phyloP scores from a whole-genome alignment of 192 early-diverging fungal genomes.

The Kappamyces sp. region DNA sequence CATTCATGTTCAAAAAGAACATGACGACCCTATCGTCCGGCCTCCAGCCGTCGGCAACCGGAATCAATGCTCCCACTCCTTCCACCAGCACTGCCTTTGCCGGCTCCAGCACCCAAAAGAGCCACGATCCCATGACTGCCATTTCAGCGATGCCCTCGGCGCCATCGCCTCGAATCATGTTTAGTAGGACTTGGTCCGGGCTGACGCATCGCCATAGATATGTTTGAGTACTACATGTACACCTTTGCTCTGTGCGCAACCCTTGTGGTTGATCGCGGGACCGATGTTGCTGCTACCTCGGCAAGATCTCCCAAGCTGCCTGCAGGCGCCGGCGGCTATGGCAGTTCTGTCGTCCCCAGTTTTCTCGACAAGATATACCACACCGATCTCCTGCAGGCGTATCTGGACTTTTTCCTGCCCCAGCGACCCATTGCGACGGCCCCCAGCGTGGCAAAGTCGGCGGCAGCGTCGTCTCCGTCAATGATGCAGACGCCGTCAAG shows the following conservation, averaged over 20 bases:
- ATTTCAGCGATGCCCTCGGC: too few relatives aligned
- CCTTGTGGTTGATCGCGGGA: not conserved
- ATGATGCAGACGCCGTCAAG: not conserved
- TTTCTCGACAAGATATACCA: not conserved
- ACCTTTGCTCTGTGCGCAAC: conserved; percentile 1
- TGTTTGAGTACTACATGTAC: conserved; percentile 4
- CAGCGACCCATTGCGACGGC: not conserved
- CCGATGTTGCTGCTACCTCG: not conserved
- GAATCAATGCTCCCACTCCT: too few relatives aligned
- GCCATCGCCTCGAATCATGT: too few relatives aligned
- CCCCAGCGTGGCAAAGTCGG: not conserved
- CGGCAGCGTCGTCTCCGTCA: not conserved
- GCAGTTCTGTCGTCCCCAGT: not conserved
- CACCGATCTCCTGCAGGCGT: conserved; percentile 1
- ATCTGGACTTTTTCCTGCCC: not conserved
- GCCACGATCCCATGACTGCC: too few relatives aligned
- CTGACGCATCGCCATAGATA: not conserved
- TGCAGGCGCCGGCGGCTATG: not conserved
- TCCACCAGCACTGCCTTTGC: too few relatives aligned
- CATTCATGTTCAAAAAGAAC: too few relatives aligned
- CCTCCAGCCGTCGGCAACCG: too few relatives aligned
- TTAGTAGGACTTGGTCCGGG: too few relatives aligned
- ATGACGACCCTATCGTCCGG: too few relatives aligned
- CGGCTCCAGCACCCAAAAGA: too few relatives aligned
- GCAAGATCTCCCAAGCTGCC: not conserved